phyloP scores from a whole-genome alignment of 2,329 filamentous ascomycete species.

The Thelonectria discophora region DNA sequence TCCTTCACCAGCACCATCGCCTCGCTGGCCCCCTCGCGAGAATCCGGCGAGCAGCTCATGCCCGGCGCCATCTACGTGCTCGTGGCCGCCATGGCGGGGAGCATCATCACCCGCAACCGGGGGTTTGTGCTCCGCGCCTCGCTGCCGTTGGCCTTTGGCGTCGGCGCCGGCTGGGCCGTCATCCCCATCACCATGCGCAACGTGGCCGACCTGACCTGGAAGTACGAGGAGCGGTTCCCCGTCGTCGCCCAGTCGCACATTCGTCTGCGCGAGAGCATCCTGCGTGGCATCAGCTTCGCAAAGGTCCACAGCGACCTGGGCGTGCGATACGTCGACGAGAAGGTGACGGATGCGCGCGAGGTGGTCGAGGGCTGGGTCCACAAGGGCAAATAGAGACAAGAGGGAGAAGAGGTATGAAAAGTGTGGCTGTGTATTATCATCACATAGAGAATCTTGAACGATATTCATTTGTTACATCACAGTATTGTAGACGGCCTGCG shows the following conservation, averaged over 20 bases:
- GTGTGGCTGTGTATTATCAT: constrained; percentile 50
- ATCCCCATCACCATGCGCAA: constrained; percentile 92
- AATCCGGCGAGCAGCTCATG: constrained; percentile 87
- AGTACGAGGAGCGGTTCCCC: constrained; percentile 90
- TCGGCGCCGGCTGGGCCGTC: constrained; percentile 84
- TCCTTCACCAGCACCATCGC: constrained; percentile 90
- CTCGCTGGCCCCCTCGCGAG: constrained; percentile 84
- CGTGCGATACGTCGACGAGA: constrained; percentile 78
- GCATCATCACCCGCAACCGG: constrained; percentile 88
- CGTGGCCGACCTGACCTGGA: constrained; percentile 85
- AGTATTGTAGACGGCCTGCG: neutral
- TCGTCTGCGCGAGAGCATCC: constrained; percentile 72
- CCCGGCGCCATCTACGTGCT: constrained; percentile 92
- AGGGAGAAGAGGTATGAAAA: constrained; percentile 31
- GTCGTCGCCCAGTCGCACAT: constrained; percentile 84
- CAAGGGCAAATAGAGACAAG: constrained; percentile 75
- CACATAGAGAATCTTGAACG: constrained; percentile 47
- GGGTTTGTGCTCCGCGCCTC: constrained; percentile 82
- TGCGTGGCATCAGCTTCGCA: constrained; percentile 76
- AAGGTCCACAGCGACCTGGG: constrained; percentile 77
- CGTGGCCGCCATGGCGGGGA: constrained; percentile 93
- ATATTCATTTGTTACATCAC: constrained; percentile 45
- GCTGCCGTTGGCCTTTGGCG: constrained; percentile 80
- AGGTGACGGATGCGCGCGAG: constrained; percentile 79
- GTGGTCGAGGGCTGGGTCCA: constrained; percentile 88